Evolutionary conservation across 169 alveolate species (phyloP).

Genomic region (Plasmodium cynomolgi): DNA sequence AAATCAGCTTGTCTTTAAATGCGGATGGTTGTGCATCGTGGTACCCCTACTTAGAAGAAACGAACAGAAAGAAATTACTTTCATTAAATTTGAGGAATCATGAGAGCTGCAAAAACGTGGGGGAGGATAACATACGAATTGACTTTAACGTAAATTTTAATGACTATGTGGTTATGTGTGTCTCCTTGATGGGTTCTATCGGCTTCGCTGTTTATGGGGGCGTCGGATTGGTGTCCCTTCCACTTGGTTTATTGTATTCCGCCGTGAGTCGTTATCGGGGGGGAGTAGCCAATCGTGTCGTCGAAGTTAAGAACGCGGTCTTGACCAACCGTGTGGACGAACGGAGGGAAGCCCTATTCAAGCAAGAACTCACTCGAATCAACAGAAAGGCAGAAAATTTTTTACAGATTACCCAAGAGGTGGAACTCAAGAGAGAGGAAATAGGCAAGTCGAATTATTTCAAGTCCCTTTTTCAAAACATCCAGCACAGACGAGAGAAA

Average conservation of each 20-base stretch:
- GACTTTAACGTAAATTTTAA: neutral
- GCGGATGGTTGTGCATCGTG: conserved; percentile 42
- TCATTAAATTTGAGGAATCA: conserved; percentile 8
- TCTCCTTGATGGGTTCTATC: conserved; percentile 17
- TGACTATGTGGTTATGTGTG: conserved; percentile 16
- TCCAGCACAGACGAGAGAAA: conserved; percentile 23
- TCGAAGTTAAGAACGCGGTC: neutral
- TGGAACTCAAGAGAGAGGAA: conserved; percentile 11
- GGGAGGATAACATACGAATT: neutral
- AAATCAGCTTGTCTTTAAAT: conserved; percentile 12
- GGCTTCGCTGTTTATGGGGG: conserved; percentile 36
- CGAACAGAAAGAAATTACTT: neutral
- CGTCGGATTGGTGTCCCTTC: conserved; percentile 41
- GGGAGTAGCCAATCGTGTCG: neutral
- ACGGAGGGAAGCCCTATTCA: conserved; percentile 4
- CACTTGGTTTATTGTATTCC: conserved; percentile 9
- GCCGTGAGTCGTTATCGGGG: neutral
- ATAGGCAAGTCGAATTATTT: neutral
- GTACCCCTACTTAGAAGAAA: conserved; percentile 29
- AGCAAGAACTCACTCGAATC: neutral
- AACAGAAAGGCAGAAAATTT: conserved; percentile 37
- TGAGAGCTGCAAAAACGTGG: conserved; percentile 31
- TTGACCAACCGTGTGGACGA: neutral
- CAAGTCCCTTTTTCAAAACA: conserved; percentile 7
- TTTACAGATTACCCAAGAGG: conserved; percentile 21